Percentiles rank a stretch among this genome's conserved stretches.
These are phyloP conservation scores for Teratosphaeria destructans DNA, from an alignment of 2,329 filamentous ascomycete species.

Conservation along the genomic window DNA sequence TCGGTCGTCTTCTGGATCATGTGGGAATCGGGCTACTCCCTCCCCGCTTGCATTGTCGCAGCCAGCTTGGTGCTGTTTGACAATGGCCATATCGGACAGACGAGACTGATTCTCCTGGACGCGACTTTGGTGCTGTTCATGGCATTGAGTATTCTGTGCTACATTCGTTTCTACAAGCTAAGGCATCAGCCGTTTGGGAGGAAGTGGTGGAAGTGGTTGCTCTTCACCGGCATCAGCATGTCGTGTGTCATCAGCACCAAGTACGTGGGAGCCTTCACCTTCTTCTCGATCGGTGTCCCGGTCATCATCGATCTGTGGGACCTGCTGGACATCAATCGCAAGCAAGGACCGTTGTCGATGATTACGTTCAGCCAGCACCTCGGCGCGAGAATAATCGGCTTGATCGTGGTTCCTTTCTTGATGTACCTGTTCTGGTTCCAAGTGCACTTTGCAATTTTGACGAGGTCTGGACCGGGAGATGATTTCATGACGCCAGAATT, in stretches of 20 bases:
- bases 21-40: constrained; percentile 98
- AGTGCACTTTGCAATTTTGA: constrained; percentile 89
- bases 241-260: constrained; percentile 98
- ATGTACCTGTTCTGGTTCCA: constrained; percentile 99
- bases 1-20: constrained; percentile 94
- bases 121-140: constrained; percentile 91
- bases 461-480: constrained; percentile 81
- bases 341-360: constrained; percentile 68
- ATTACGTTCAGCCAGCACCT: constrained; percentile 82
- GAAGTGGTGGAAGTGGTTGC: constrained; percentile 99
- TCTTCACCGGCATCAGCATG: constrained; percentile 85
- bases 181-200: constrained; percentile 78
- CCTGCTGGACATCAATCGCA: constrained; percentile 78
- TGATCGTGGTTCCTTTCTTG: constrained; percentile 86
- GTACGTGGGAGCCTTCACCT: constrained; percentile 93
- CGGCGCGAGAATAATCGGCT: constrained; percentile 68
- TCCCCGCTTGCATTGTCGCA: constrained; percentile 82
- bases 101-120: constrained; percentile 86
- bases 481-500: constrained; percentile 99
- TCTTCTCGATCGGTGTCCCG: constrained; percentile 90
- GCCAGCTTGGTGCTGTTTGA: constrained; percentile 83
- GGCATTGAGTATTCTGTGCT: constrained; percentile 86
- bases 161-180: constrained; percentile 96
- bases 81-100: constrained; percentile 96
- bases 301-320: constrained; percentile 94